A percentile compares a stretch with the other conserved stretches of the same genome.
phyloP scores from a whole-genome alignment of 176 grass and related monocot genomes.

The Phragmites australis region DNA sequence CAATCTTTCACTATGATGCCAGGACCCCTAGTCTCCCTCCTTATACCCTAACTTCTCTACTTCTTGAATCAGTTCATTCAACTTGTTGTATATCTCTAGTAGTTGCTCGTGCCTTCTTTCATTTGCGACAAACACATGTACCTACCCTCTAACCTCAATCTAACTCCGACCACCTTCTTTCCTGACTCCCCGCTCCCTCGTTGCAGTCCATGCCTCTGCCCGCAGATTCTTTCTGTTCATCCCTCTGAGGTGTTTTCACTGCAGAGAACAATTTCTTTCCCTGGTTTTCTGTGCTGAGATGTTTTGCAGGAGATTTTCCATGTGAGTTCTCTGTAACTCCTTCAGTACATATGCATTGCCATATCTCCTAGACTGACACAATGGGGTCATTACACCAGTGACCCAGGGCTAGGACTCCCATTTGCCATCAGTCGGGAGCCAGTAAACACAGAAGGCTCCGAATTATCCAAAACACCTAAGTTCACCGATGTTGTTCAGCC shows the following conservation, averaged over 20 bases:
- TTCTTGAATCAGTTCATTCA: conserved; percentile 34
- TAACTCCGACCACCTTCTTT: no score
- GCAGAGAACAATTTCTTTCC: conserved; percentile 59
- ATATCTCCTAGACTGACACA: conserved; percentile 27
- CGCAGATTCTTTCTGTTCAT: conserved; percentile 29
- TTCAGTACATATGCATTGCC: conserved; percentile 23
- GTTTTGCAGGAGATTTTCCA: conserved; percentile 45
- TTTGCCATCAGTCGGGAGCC: conserved; percentile 49
- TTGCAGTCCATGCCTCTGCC: no score
- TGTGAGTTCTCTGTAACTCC: conserved; percentile 22
- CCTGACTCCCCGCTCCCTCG: no score
- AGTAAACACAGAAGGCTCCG: conserved; percentile 65
- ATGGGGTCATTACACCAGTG: conserved; percentile 27
- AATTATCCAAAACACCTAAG: conserved; percentile 72
- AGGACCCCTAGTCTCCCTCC: conserved; percentile 19
- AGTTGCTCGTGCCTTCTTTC: conserved; percentile 25
- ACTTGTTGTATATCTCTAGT: conserved; percentile 20
- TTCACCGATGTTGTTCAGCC: background rate
- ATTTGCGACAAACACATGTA: conserved; percentile 41
- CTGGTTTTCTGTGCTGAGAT: conserved; percentile 30
- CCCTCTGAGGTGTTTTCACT: conserved; percentile 37
- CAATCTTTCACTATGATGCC: conserved; percentile 46
- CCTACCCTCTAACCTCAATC: conserved; percentile 14
- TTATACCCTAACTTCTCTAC: no score
- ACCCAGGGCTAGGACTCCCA: conserved; percentile 26